Percentiles rank a stretch among this genome's conserved stretches.
Evolutionary conservation across 257 asterid genomes (phyloP).

Genomic region (Knoxia roxburghii): DNA sequence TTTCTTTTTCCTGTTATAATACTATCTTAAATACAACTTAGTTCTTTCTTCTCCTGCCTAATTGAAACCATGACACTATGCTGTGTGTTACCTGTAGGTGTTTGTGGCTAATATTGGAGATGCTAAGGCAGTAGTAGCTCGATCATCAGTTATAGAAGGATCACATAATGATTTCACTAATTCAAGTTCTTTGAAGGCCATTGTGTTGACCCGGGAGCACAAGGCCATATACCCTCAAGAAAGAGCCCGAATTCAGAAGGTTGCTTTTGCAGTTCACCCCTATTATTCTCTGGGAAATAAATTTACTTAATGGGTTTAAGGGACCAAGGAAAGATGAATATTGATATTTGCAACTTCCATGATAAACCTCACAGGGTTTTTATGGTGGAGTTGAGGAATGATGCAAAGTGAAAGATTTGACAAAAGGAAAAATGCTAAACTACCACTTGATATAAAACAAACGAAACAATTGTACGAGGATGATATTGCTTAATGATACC

Average conservation of each 20-base stretch:
- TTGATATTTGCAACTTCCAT: background rate
- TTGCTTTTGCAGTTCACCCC: conserved; percentile 3
- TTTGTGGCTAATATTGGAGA: conserved; percentile 92
- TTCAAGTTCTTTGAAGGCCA: conserved; percentile 53
- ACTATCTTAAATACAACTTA: background rate
- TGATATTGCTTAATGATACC: background rate
- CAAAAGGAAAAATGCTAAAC: background rate
- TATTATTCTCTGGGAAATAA: background rate
- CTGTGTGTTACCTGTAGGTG: conserved; percentile 35
- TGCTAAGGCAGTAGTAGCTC: conserved; percentile 85
- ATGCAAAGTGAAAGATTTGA: background rate
- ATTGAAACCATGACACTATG: background rate
- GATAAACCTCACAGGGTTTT: background rate
- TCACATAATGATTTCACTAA: conserved; percentile 24
- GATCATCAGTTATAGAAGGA: conserved; percentile 51
- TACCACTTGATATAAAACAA: background rate
- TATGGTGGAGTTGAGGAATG: background rate
- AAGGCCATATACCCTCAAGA: conserved; percentile 90
- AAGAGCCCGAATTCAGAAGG: conserved; percentile 91
- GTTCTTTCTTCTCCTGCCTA: background rate
- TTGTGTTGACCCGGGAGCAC: conserved; percentile 85
- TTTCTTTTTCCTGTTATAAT: background rate
- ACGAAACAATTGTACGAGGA: background rate
- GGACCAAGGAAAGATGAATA: background rate
- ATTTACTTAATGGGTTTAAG: background rate